A percentile compares a stretch with the other conserved stretches of the same genome.
Evolutionary conservation across 139 green algal species (phyloP).

Genomic region (Auxenochlorella pyrenoidosa): DNA sequence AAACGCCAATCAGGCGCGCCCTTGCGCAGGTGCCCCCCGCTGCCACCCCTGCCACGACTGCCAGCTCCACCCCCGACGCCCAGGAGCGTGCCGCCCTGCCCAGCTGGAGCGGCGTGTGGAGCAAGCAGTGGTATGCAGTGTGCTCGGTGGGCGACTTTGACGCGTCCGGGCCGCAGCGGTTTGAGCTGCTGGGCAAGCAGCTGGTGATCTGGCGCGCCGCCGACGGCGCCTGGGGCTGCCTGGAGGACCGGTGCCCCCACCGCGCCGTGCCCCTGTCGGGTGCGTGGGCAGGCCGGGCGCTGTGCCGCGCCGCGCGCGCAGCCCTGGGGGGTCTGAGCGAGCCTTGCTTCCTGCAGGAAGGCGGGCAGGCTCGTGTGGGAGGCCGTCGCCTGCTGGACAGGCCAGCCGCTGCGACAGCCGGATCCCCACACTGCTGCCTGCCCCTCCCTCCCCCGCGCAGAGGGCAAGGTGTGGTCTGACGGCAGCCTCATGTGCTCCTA

Average conservation of each 20-base stretch:
- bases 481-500: constrained; percentile 53
- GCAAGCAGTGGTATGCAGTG: constrained; percentile 60
- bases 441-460: not conserved
- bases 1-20: no score
- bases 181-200: not conserved
- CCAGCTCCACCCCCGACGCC: no score
- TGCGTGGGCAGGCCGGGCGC: not conserved
- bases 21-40: no score
- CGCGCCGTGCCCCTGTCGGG: constrained; percentile 47
- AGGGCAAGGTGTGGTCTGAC: constrained; percentile 49
- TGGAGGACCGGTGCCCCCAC: constrained; percentile 51
- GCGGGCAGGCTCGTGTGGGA: no score
- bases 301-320: no score
- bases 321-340: no score
- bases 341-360: no score
- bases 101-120: constrained; percentile 27
- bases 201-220: constrained; percentile 30
- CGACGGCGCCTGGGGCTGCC: not conserved
- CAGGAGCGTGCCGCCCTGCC: no score
- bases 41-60: no score
- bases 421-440: not conserved
- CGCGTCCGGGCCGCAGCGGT: not conserved
- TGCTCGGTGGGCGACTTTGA: constrained; percentile 45
- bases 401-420: not conserved
- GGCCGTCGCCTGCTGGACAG: no score